A percentile compares a stretch with the other conserved stretches of the same genome.
Evolutionary conservation across 345 rosid genomes (phyloP).

Genomic region (Erysimum cheiranthoides): DNA sequence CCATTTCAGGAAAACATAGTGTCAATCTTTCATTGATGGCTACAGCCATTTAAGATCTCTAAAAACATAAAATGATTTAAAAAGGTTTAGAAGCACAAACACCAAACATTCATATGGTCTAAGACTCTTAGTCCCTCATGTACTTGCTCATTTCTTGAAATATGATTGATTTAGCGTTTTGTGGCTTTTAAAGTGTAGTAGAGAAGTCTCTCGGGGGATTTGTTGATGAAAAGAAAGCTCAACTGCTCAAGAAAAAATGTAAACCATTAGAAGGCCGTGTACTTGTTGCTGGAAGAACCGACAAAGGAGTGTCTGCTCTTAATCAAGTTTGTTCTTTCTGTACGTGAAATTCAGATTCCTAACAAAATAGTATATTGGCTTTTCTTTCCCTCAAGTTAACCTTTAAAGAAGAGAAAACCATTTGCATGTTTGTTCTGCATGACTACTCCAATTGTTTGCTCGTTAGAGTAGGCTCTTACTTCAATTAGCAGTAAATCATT

Average conservation of each 20-base stretch:
- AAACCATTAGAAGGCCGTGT: conserved; percentile 89
- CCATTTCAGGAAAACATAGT: neutral
- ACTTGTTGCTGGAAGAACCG: conserved; percentile 93
- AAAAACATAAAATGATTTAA: neutral
- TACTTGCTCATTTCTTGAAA: conserved; percentile 18
- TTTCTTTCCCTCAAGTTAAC: neutral
- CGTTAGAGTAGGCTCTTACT: conserved; percentile 6
- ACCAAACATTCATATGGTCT: too few relatives aligned
- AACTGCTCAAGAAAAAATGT: conserved; percentile 66
- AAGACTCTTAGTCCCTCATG: neutral
- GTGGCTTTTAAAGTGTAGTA: conserved; percentile 58
- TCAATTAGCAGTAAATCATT: neutral
- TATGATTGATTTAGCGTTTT: conserved; percentile 13
- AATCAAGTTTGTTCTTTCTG: conserved; percentile 97
- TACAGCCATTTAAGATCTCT: neutral
- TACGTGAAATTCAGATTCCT: conserved; percentile 50
- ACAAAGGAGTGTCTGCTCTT: conserved; percentile 96
- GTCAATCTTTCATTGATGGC: neutral
- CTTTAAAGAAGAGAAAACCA: neutral
- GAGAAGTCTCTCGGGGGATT: conserved; percentile 85
- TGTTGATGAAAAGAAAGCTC: conserved; percentile 89
- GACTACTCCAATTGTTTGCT: neutral
- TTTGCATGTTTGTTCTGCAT: conserved; percentile 12
- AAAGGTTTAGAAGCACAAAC: conserved; percentile 9
- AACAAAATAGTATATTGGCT: conserved; percentile 3